Evolutionary conservation across 2,329 filamentous ascomycete species (phyloP).

Genomic region (Diaporthe australafricana): DNA sequence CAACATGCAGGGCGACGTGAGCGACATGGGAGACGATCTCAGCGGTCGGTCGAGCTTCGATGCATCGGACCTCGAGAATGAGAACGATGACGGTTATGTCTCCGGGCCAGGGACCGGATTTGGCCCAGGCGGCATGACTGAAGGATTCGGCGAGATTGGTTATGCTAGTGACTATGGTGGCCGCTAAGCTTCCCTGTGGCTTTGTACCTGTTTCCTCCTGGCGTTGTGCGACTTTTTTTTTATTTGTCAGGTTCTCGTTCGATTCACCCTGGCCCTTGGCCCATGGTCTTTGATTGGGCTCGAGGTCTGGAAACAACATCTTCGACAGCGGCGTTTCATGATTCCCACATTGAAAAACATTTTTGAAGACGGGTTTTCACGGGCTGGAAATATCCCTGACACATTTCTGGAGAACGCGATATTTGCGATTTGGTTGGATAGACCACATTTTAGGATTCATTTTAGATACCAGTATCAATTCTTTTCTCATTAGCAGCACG

Average conservation of each 20-base stretch:
- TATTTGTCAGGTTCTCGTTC: not conserved
- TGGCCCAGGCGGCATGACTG: conserved; percentile 66
- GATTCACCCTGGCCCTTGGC: conserved; percentile 19
- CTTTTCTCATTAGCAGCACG: not conserved
- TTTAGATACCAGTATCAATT: conserved; percentile 29
- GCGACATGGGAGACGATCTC: conserved; percentile 80
- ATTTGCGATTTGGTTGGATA: conserved; percentile 24
- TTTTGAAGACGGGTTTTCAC: conserved; percentile 8
- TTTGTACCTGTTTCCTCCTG: not conserved
- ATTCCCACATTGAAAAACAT: conserved; percentile 27
- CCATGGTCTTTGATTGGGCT: not conserved
- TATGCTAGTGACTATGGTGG: conserved; percentile 66
- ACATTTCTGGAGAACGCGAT: conserved; percentile 21
- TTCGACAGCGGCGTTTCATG: conserved; percentile 24
- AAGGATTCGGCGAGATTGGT: conserved; percentile 66
- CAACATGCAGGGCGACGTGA: conserved; percentile 76
- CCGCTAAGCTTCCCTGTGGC: conserved; percentile 42
- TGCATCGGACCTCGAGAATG: conserved; percentile 77
- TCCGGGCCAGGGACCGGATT: conserved; percentile 71
- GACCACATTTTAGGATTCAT: conserved; percentile 19
- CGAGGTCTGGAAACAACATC: not conserved
- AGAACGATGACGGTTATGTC: conserved; percentile 78
- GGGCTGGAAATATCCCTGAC: conserved; percentile 23
- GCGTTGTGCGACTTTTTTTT: not conserved
- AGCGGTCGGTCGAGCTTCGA: conserved; percentile 86